phyloP scores from a whole-genome alignment of 1,139 yeast genomes.

The Saccharomyces hybrid region DNA sequence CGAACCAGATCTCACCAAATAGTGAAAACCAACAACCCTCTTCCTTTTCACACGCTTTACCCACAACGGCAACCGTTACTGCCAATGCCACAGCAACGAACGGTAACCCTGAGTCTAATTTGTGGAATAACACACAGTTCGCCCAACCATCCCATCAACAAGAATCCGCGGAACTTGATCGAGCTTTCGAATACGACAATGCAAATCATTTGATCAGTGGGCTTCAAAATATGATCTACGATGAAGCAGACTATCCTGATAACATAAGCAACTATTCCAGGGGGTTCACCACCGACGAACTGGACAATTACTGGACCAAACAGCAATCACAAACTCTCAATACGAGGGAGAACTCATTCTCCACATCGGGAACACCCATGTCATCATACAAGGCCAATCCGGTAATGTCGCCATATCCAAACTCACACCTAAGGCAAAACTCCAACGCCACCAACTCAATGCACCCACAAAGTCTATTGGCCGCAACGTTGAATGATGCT shows the following conservation, averaged over 20 bases:
- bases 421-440: not conserved
- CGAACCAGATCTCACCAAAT: not conserved
- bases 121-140: not conserved
- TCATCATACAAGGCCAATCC: conserved; percentile 1
- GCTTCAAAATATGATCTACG: conserved; percentile 29
- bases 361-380: not conserved
- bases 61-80: conserved; percentile 7
- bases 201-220: conserved; percentile 29
- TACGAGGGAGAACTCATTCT: not conserved
- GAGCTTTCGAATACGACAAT: conserved; percentile 26
- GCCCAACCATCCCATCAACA: not conserved
- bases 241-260: conserved; percentile 27
- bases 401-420: conserved; percentile 2
- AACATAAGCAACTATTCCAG: conserved; percentile 27
- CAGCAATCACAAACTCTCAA: conserved; percentile 5
- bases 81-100: conserved; percentile 8
- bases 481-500: conserved; percentile 14
- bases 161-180: conserved; percentile 10
- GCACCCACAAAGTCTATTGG: conserved; percentile 16
- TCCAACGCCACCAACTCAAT: conserved; percentile 3
- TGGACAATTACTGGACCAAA: conserved; percentile 29
- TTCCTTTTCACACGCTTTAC: conserved; percentile 5
- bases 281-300: conserved; percentile 29
- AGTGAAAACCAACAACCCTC: conserved; percentile 1
- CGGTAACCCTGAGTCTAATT: not conserved